These are phyloP conservation scores for Neonectria punicea DNA, from an alignment of 2,329 filamentous ascomycete genomes.

Conservation along the genomic window DNA sequence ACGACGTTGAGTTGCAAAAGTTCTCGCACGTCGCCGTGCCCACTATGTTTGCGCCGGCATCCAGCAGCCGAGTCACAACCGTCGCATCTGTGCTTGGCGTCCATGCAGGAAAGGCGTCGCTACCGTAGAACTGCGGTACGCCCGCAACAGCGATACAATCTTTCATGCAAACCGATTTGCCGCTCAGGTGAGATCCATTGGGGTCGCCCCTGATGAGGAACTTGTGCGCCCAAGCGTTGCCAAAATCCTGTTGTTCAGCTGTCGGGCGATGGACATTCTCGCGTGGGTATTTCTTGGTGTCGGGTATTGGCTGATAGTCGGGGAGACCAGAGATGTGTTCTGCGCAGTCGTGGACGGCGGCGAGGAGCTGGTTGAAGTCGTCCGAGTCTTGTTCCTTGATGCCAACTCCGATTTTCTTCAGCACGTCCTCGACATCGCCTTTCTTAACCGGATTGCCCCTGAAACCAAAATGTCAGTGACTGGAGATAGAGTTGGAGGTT, in stretches of 20 bases:
- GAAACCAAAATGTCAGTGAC: neutral
- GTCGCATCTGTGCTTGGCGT: constrained; percentile 63
- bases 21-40: constrained; percentile 65
- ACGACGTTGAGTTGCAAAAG: constrained; percentile 60
- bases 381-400: constrained; percentile 50
- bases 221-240: constrained; percentile 62
- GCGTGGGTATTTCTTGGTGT: constrained; percentile 56
- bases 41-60: constrained; percentile 61
- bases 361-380: constrained; percentile 60
- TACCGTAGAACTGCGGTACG: constrained; percentile 64
- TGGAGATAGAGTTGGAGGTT: neutral
- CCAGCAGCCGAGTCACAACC: constrained; percentile 60
- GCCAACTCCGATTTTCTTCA: constrained; percentile 50
- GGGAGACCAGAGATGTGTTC: constrained; percentile 55
- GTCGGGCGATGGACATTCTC: constrained; percentile 54
- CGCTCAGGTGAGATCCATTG: constrained; percentile 43
- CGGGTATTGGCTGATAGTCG: constrained; percentile 57
- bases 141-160: constrained; percentile 65
- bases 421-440: constrained; percentile 51
- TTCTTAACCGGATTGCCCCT: constrained; percentile 54
- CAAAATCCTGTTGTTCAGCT: constrained; percentile 55
- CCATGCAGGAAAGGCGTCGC: constrained; percentile 61
- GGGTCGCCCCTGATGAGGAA: constrained; percentile 54
- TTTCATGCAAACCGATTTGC: constrained; percentile 62
- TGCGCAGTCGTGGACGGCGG: constrained; percentile 63